Percentiles rank a stretch among this genome's conserved stretches.
phyloP scores from a whole-genome alignment of 163 green algal genomes.

The Dunaliella salina region DNA sequence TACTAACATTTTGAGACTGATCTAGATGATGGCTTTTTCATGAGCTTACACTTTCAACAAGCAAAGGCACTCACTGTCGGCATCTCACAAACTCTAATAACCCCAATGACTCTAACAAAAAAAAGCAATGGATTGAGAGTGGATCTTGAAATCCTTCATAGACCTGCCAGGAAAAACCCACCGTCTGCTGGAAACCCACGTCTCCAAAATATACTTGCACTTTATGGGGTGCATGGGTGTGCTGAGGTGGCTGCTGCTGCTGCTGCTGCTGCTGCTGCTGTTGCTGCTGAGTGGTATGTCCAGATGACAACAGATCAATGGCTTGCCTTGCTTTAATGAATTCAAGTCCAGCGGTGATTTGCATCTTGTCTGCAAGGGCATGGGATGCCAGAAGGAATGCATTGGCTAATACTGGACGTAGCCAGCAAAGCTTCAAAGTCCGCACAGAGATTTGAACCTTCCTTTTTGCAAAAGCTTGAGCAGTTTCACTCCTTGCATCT shows the following conservation, averaged over 20 bases:
- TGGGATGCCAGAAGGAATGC: too few species aligned
- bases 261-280: neutral
- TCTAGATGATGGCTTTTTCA: too few species aligned
- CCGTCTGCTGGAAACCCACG: neutral
- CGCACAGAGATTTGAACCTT: too few species aligned
- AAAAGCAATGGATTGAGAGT: neutral
- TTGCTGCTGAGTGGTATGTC: neutral
- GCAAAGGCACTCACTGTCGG: too few species aligned
- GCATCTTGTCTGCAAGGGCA: neutral
- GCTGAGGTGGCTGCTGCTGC: neutral
- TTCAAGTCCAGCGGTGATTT: neutral
- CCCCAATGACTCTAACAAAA: too few species aligned
- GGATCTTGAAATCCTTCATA: neutral
- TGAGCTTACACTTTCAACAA: too few species aligned
- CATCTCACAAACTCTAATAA: too few species aligned
- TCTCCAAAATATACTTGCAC: conserved; percentile 1
- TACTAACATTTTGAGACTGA: too few species aligned
- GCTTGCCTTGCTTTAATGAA: neutral
- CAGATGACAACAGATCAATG: neutral
- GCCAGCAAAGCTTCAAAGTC: too few species aligned
- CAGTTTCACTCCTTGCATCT: too few species aligned
- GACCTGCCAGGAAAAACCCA: neutral
- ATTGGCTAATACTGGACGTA: too few species aligned
- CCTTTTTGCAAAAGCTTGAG: too few species aligned
- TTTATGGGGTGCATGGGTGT: neutral